A percentile compares a stretch with the other conserved stretches of the same genome.
These are phyloP conservation scores for Blastomyces silverae DNA, from an alignment of 2,329 filamentous ascomycete genomes.

Conservation along the genomic window DNA sequence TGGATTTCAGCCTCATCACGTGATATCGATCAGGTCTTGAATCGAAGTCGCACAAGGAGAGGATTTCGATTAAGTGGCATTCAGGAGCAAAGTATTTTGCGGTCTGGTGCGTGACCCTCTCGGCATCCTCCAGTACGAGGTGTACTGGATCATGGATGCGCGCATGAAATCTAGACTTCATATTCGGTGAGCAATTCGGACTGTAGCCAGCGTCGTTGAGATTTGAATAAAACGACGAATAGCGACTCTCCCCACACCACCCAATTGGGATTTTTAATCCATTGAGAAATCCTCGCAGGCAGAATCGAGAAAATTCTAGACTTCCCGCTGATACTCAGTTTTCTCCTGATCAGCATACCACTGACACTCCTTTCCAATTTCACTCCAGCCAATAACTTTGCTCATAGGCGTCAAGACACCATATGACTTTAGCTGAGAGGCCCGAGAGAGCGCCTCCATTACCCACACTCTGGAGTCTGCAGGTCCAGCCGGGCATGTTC, in stretches of 20 bases:
- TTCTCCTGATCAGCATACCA: neutral
- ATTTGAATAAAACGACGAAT: neutral
- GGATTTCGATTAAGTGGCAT: neutral
- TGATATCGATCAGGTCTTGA: neutral
- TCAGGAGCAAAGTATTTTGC: neutral
- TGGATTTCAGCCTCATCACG: neutral
- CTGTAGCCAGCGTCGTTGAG: neutral
- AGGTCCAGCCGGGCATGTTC: neutral
- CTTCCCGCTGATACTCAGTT: neutral
- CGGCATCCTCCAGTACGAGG: neutral
- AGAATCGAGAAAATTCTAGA: neutral
- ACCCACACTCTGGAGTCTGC: slow-evolving; percentile 5
- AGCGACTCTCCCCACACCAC: neutral
- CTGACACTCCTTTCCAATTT: neutral
- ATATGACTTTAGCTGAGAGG: neutral
- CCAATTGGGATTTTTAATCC: neutral
- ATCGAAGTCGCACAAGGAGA: neutral
- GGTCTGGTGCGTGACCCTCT: neutral
- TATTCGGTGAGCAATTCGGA: no score
- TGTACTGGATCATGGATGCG: neutral
- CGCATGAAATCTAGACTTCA: neutral
- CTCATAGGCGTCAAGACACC: neutral
- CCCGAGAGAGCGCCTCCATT: neutral
- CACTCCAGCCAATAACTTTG: neutral
- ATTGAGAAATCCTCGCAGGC: neutral